A percentile compares a stretch with the other conserved stretches of the same genome.
Evolutionary conservation across 192 early-diverging fungal genomes (phyloP).

Genomic region (Rhizophagus clarus): DNA sequence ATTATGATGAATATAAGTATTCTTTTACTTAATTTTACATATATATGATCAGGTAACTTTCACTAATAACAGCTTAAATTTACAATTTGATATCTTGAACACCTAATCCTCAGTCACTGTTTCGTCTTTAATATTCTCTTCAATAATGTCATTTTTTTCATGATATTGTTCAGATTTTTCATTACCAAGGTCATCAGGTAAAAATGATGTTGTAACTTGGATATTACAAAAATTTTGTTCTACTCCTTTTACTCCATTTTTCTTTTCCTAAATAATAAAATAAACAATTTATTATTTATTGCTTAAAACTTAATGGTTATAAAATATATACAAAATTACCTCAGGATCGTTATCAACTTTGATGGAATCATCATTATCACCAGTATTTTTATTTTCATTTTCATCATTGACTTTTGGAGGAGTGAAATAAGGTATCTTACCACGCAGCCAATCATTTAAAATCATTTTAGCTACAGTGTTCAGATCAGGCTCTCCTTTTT

Average conservation of each 20-base stretch:
- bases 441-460: constrained; percentile 97
- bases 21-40: too few relatives aligned
- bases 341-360: constrained; percentile 38
- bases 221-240: constrained; percentile 94
- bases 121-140: constrained; percentile 47
- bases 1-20: too few relatives aligned
- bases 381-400: constrained; percentile 32
- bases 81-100: constrained; percentile 13
- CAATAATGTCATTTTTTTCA: constrained; percentile 54
- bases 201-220: constrained; percentile 79
- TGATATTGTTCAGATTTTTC: constrained; percentile 56
- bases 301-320: too few relatives aligned
- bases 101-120: constrained; percentile 28
- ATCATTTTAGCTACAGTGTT: constrained; percentile 94
- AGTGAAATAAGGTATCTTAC: constrained; percentile 94
- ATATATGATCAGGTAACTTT: too few relatives aligned
- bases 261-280: constrained; percentile 4
- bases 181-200: constrained; percentile 80
- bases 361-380: constrained; percentile 33
- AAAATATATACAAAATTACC: constrained; percentile 27
- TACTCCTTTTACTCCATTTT: constrained; percentile 54
- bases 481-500: constrained; percentile 95
- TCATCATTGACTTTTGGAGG: constrained; percentile 56
- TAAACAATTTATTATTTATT: neutral
- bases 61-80: too few relatives aligned